Conservation (phyloP, 2,329 filamentous ascomycete species). For the Orbilia quercus region DNA sequence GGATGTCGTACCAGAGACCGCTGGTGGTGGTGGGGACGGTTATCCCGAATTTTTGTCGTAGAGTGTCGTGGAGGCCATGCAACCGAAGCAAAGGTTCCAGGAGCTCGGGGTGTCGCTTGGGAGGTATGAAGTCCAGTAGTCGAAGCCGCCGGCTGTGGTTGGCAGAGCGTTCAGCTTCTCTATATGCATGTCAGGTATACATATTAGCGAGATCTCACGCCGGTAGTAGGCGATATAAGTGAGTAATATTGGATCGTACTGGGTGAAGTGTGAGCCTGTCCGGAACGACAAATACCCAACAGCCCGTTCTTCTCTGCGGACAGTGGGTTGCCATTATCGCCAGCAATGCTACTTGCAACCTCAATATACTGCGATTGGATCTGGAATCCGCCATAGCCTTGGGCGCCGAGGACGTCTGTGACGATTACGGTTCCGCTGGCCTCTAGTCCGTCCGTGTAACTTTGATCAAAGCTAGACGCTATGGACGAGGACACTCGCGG, state of each 20-base stretch:
- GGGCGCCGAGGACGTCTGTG: constrained; percentile 10
- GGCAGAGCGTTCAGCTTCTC: constrained; percentile 11
- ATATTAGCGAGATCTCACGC: neutral
- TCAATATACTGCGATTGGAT: constrained; percentile 22
- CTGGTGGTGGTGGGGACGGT: constrained; percentile 12
- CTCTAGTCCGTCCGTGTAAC: constrained; percentile 16
- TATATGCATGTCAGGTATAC: neutral
- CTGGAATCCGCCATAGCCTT: neutral
- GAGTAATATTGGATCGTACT: constrained; percentile 3
- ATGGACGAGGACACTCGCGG: constrained; percentile 9
- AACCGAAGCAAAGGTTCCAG: constrained; percentile 26
- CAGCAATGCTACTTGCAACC: constrained; percentile 4
- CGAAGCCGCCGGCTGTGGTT: constrained; percentile 18
- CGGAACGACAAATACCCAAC: constrained; percentile 15
- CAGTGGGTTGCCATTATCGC: constrained; percentile 10
- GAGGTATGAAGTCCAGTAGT: constrained; percentile 29
- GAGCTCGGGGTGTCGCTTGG: constrained; percentile 9
- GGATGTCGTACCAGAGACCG: constrained; percentile 20
- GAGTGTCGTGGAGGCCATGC: constrained; percentile 13
- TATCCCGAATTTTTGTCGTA: neutral
- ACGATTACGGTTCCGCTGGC: constrained; percentile 7
- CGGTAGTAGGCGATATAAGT: neutral
- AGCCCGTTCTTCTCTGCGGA: constrained; percentile 19
- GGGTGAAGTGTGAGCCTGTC: constrained; percentile 4
- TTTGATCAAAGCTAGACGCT: constrained; percentile 23